Evolutionary conservation across 352 stramenopile genomes (phyloP).

Genomic region (Phytopythium kandeliae): DNA sequence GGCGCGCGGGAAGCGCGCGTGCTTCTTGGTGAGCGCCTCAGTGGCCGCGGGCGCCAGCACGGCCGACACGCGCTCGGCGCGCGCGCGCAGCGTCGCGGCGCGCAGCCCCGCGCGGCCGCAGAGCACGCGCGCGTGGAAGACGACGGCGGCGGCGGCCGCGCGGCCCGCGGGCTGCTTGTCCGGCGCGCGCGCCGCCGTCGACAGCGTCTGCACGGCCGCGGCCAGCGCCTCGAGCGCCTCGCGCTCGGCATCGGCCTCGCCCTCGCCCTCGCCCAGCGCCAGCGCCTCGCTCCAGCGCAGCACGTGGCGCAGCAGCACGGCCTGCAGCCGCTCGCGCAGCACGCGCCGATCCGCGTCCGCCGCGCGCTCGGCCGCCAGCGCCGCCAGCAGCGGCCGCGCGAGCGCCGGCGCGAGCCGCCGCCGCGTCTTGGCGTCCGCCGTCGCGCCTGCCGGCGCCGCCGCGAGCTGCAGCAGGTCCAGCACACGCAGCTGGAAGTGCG

Average conservation of each 20-base stretch:
- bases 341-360: conserved; percentile 61
- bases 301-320: conserved; percentile 64
- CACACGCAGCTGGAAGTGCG: conserved; percentile 85
- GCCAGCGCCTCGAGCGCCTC: conserved; percentile 30
- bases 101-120: conserved; percentile 7
- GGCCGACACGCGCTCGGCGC: conserved; percentile 10
- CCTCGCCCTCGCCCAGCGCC: conserved; percentile 8
- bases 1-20: conserved; percentile 62
- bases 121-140: conserved; percentile 58
- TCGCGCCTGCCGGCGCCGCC: conserved; percentile 10
- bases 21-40: conserved; percentile 81
- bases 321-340: conserved; percentile 67
- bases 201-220: conserved; percentile 35
- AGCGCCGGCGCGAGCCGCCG: conserved; percentile 31
- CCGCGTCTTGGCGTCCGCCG: too few species aligned
- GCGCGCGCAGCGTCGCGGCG: neutral
- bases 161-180: conserved; percentile 64
- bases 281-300: conserved; percentile 13
- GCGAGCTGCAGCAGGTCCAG: conserved; percentile 77
- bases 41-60: conserved; percentile 26
- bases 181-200: conserved; percentile 32
- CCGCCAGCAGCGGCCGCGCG: conserved; percentile 58
- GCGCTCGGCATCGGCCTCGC: conserved; percentile 9
- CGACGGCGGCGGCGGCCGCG: conserved; percentile 45
- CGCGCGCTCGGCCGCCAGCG: conserved; percentile 43